Percentiles rank a stretch among this genome's conserved stretches.
These are phyloP conservation scores for Globisporangium nodosum DNA, from an alignment of 352 stramenopile species.

Conservation along the genomic window DNA sequence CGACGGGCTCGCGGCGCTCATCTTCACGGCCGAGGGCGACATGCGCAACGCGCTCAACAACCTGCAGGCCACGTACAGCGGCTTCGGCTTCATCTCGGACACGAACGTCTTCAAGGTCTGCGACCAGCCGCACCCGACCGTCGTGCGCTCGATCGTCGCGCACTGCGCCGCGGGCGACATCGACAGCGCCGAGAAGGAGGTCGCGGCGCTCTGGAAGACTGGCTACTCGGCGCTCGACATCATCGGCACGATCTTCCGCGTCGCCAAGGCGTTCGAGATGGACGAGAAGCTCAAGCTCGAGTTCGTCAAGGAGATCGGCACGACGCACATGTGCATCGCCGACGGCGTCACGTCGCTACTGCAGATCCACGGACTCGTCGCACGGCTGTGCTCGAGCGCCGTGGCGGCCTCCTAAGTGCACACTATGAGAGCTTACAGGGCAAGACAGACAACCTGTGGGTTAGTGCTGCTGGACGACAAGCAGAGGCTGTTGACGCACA, in stretches of 20 bases:
- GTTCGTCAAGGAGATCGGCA: slow-evolving; percentile 88
- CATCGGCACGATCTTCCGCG: slow-evolving; percentile 97
- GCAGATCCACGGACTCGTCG: slow-evolving; percentile 94
- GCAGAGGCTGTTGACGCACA: background rate
- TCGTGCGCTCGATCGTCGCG: slow-evolving; percentile 59
- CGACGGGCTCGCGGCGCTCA: slow-evolving; percentile 95
- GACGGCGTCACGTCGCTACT: slow-evolving; percentile 90
- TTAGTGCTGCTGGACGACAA: slow-evolving; percentile 1
- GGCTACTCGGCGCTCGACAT: slow-evolving; percentile 97
- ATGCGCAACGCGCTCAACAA: slow-evolving; percentile 99
- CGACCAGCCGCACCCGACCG: slow-evolving; percentile 93
- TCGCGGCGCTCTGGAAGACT: slow-evolving; percentile 64
- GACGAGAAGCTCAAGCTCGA: slow-evolving; percentile 83
- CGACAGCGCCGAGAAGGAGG: slow-evolving; percentile 68
- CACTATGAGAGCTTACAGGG: too few species aligned
- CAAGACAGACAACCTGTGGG: too few species aligned
- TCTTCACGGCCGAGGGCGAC: slow-evolving; percentile 99
- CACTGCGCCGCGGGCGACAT: slow-evolving; percentile 83
- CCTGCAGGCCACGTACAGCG: slow-evolving; percentile 94
- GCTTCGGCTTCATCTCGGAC: slow-evolving; percentile 95
- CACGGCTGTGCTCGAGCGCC: slow-evolving; percentile 54
- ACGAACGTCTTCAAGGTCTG: slow-evolving; percentile 95
- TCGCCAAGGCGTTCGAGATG: slow-evolving; percentile 87
- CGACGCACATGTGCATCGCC: slow-evolving; percentile 94
- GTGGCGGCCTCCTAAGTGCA: slow-evolving; percentile 11